Evolutionary conservation across 2,329 filamentous ascomycete species (phyloP), one percentile per base, ranked within the genome.

Genomic region (Taxawa tesnikishii): DNA sequence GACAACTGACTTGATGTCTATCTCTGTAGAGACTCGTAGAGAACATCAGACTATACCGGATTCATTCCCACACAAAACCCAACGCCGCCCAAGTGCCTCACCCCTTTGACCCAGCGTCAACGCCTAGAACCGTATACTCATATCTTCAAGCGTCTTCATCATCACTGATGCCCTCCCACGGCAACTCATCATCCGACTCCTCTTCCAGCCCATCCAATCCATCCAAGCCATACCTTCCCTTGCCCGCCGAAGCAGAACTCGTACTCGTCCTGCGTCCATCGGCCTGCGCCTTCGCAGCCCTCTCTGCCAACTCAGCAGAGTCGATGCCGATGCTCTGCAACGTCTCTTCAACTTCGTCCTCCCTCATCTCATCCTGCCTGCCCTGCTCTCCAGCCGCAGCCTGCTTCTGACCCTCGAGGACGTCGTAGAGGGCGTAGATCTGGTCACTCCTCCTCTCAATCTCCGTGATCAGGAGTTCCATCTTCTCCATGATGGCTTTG

Each of bases 361-460:
- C 56, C 0, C 44, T 54, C 29, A 56, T 43, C 1, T 69, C 64
- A 46, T 73, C 69, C 0, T 74, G 74, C 3, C 68, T 66, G 19
- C 65, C 64, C 58, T 80, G 83, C 51, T 87, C 19, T 41, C 68
- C 64, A 46, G 73, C 69, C 0, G 74, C 74, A 3, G 67, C 66
- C 19, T 65, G 64, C 58, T 80, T 83, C 51, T 87, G 81, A 5
- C 79, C 82, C 54, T 88, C 83, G 1, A 90, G 64, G 1, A 90
- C 83, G 51, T 93, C 84, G 45, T 87, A 83, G 10, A 93, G 63
- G 26, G 73, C 70, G 56, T 93, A 92, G 26, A 93, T 76, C 53
- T 87, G 80, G 39, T 82, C 78, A 15, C 75, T 74, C 56, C 87
- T 84, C 47, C 70, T 67, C 46, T 85, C 79, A 15, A 84, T 70